Evolutionary conservation across 495 filamentous ascomycete genomes (phyloP).

Genomic region (Letharia columbiana): DNA sequence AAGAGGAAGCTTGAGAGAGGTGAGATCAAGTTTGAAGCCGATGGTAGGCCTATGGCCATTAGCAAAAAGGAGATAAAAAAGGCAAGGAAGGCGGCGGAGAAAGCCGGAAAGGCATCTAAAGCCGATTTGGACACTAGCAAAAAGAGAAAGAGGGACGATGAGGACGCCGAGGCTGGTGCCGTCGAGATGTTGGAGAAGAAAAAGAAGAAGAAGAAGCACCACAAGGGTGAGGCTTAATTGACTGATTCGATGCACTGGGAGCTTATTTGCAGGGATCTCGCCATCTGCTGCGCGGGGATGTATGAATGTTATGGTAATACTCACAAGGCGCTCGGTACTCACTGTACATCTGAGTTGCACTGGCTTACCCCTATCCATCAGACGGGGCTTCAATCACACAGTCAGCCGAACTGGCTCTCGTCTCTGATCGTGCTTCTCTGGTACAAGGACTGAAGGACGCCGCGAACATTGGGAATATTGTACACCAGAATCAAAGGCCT

Average conservation of each 20-base stretch:
- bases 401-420: neutral
- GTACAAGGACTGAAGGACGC: neutral
- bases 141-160: constrained; percentile 48
- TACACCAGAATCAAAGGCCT: neutral
- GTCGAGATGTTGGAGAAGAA: constrained; percentile 42
- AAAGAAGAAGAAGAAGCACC: constrained; percentile 48
- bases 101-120: constrained; percentile 33
- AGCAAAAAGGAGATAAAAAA: constrained; percentile 74
- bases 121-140: constrained; percentile 34
- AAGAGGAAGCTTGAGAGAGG: constrained; percentile 63
- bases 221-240: constrained; percentile 11
- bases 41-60: constrained; percentile 51
- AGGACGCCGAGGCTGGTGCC: constrained; percentile 34
- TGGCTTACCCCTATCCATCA: neutral
- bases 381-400: neutral
- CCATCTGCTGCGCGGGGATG: neutral
- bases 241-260: neutral
- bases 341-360: neutral
- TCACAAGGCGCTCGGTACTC: neutral
- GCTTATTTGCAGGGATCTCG: neutral
- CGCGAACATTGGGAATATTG: neutral
- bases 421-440: neutral
- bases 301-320: no score
- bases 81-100: constrained; percentile 56
- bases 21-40: constrained; percentile 50